Evolutionary conservation across 163 green algal genomes (phyloP), one percentile per base, ranked within the genome.

Genomic region (Chloroidium sp.): DNA sequence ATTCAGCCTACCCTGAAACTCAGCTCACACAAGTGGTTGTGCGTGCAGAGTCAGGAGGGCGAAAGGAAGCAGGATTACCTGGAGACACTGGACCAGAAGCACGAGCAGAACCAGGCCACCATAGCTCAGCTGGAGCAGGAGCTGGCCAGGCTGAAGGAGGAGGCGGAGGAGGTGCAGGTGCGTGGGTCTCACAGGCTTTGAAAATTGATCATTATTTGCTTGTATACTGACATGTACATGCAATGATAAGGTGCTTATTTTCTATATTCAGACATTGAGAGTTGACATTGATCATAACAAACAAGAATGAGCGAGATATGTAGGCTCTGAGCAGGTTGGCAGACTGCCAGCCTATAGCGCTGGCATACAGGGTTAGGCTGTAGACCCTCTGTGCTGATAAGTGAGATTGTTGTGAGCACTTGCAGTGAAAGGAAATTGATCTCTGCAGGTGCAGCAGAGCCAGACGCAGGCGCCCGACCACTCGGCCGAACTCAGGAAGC

Each of bases 401-500:
- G 36, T 36, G 36, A 36, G 36, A 36, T 36, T 36, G 36, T 36
- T 68, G 62, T 12, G 8, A 76, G 57, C 77, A 64, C 0, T 13
- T 80, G 4, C 36, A 6, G 76, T 80, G 61, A 74, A 36, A 36
- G 61, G 12, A 62, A 6, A 1, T 57, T 74, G 14, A 62, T 61
- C 10, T 36, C 62, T 13, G 12, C 4, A 62, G 1, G n/a, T 1
- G 74, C 67, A 69, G 61, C 64, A 74, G 74, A 62, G 13, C 14
- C 58, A 10, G 60, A 2, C 76, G 57, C 58, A 85, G 67, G 0
- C 4, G 3, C 12, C 13, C 58, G 62, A 59, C 2, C 62, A 58
- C 61, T 3, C 62, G 12, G 69, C 79, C 62, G 76, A 69, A 6
- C 36, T 84, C 77, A 62, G 61, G 1, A 79, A 81, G 14, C 78